Evolutionary conservation across 306 rosid genomes (phyloP), one percentile per base, ranked within the genome.

Genomic region (Aeschynomene evenia): DNA sequence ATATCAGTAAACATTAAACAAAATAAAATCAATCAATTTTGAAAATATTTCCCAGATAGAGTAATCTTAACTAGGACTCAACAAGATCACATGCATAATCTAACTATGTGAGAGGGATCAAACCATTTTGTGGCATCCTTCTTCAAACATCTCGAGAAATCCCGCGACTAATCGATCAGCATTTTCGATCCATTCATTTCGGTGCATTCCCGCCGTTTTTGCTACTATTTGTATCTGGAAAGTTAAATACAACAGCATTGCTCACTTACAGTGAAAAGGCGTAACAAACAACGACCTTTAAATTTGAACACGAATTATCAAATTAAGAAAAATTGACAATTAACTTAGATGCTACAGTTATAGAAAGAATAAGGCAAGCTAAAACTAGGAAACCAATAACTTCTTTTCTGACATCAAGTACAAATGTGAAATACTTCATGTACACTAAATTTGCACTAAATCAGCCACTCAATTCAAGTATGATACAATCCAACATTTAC

Each of bases 121-220:
- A 69, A 94, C 98, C 98, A 90, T 90, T 83, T 94, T 94, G 80
- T 94, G 98, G 82, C 95, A 94, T 65, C 97, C 81, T 86, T 94
- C 98, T 91, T 94, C 97, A 84, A 94, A 94, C 98, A 94, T 90
- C 86, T 94, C 97, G 4, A 94, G 96, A 77, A 94, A 94, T 51
- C 98, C 98, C 75, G 96, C 97, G 24, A 94, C 96, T 85, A 83
- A 85, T 15, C 97, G 91, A 77, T 94, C 98, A 14, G 96, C 98
- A 82, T 90, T 94, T 79, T 90, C 97, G 1, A 94, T 89, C 98
- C 96, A 94, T 72, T 94, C 98, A 46, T 80, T 80, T 21, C 88
- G 85, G 83, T 85, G 86, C 97, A 94, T 85, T 23, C 86, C 89
- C 8, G 95, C 95, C 66, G 89, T 84, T 79, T 80, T 87, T 49